Conservation (phyloP, 2,329 filamentous ascomycete species). For the Atkinsonella texensis region DNA sequence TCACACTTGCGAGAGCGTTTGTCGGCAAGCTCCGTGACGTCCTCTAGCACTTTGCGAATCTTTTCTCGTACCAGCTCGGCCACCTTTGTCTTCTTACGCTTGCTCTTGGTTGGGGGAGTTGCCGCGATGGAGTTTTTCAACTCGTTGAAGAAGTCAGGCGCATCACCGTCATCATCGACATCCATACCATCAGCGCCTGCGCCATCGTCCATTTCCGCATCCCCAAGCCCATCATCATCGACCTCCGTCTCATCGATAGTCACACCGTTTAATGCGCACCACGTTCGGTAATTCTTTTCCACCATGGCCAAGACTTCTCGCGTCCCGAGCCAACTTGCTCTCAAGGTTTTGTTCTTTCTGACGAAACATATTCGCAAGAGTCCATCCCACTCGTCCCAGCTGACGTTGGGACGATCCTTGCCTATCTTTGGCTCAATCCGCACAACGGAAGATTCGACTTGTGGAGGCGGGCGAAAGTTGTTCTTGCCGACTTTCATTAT, state of each 20-base stretch:
- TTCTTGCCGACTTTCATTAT: conserved; percentile 93
- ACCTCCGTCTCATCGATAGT: conserved; percentile 56
- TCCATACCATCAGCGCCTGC: conserved; percentile 33
- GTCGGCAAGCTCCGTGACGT: conserved; percentile 67
- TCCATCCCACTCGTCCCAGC: conserved; percentile 92
- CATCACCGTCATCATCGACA: conserved; percentile 50
- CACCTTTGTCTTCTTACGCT: conserved; percentile 69
- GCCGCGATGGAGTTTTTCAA: conserved; percentile 28
- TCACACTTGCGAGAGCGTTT: conserved; percentile 78
- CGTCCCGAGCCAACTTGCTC: conserved; percentile 69
- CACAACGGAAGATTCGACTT: conserved; percentile 85
- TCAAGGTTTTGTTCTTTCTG: conserved; percentile 81
- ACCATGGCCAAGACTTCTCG: conserved; percentile 72
- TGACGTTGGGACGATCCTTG: conserved; percentile 65
- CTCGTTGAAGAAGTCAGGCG: conserved; percentile 78
- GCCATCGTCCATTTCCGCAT: conserved; percentile 25
- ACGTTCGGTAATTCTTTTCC: conserved; percentile 79
- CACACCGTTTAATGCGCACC: conserved; percentile 78
- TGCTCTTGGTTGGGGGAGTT: conserved; percentile 47
- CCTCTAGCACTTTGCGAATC: conserved; percentile 72
- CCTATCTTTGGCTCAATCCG: conserved; percentile 80
- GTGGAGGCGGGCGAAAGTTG: conserved; percentile 91
- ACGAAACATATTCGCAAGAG: conserved; percentile 60
- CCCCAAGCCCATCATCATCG: conserved; percentile 30
- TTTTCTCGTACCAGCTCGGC: conserved; percentile 76